Percentiles rank a stretch among this genome's conserved stretches.
Evolutionary conservation across 306 rosid genomes (phyloP).

Genomic region (Sechiopsis laciniata): DNA sequence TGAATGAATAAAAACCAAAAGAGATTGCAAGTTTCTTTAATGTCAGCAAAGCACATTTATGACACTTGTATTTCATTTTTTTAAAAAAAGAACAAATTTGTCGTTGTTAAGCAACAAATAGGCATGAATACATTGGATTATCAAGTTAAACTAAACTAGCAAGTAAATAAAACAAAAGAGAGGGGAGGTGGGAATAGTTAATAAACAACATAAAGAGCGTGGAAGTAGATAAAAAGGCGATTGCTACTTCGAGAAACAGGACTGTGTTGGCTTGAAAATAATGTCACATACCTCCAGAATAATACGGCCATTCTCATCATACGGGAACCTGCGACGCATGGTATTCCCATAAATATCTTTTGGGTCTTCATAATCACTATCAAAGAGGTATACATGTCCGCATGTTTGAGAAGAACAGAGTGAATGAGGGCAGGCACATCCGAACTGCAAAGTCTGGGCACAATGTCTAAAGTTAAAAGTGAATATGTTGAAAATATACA

Average conservation of each 20-base stretch:
- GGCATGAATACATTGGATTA: not conserved
- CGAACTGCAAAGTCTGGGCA: conserved; percentile 63
- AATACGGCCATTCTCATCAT: conserved; percentile 74
- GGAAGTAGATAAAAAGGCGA: not conserved
- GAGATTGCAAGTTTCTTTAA: conserved; percentile 2
- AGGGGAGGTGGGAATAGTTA: not conserved
- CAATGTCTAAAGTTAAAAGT: conserved; percentile 14
- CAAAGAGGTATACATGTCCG: conserved; percentile 88
- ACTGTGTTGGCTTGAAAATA: not conserved
- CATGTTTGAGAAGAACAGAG: conserved; percentile 79
- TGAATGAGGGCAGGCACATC: conserved; percentile 66
- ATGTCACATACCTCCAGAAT: conserved; percentile 64
- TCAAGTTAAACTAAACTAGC: conserved; percentile 2
- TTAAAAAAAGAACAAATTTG: not conserved
- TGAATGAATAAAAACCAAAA: conserved; percentile 11
- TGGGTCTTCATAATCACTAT: conserved; percentile 85
- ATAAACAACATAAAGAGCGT: not conserved
- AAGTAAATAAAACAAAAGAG: not conserved
- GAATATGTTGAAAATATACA: not conserved
- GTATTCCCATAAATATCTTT: conserved; percentile 77
- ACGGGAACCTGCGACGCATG: conserved; percentile 87
- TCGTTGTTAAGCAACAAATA: conserved; percentile 5
- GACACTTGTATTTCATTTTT: not conserved
- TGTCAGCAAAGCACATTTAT: conserved; percentile 3
- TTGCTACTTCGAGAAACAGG: not conserved